Conservation (phyloP, 345 rosid genomes). For the Pistacia vera region DNA sequence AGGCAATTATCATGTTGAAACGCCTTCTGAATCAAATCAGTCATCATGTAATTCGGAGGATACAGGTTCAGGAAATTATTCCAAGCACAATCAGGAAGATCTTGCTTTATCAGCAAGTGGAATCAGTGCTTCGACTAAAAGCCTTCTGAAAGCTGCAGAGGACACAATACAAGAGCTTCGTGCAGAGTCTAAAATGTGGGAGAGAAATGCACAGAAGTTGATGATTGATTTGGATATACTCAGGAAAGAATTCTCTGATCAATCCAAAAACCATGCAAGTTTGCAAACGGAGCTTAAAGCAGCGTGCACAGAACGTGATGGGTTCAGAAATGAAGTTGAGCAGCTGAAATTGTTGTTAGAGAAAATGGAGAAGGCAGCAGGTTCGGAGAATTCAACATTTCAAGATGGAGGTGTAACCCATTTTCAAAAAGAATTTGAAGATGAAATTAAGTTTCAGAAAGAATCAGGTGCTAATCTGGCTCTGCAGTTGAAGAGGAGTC, state of each 20-base stretch:
- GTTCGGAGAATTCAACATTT: slow-evolving; percentile 25
- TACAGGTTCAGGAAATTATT: slow-evolving; percentile 24
- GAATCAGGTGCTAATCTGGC: slow-evolving; percentile 44
- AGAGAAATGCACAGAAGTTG: slow-evolving; percentile 50
- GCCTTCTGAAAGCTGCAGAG: slow-evolving; percentile 53
- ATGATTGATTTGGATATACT: slow-evolving; percentile 48
- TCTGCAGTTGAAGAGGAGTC: slow-evolving; percentile 60
- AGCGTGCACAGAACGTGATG: slow-evolving; percentile 43
- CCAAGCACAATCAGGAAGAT: slow-evolving; percentile 25
- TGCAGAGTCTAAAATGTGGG: slow-evolving; percentile 59
- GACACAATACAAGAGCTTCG: slow-evolving; percentile 45
- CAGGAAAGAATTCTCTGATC: slow-evolving; percentile 47
- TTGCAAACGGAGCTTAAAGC: slow-evolving; percentile 49
- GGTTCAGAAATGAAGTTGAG: slow-evolving; percentile 50
- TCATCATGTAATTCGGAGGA: slow-evolving; percentile 29
- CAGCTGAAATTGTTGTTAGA: slow-evolving; percentile 36
- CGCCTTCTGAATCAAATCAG: slow-evolving; percentile 34
- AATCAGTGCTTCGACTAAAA: slow-evolving; percentile 39
- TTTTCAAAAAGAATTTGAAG: slow-evolving; percentile 45
- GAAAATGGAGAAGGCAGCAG: slow-evolving; percentile 21
- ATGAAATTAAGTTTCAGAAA: slow-evolving; percentile 48
- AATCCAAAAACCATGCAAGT: slow-evolving; percentile 38
- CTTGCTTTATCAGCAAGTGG: slow-evolving; percentile 22
- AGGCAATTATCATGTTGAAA: slow-evolving; percentile 11
- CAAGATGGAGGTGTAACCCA: slow-evolving; percentile 17